phyloP scores from a whole-genome alignment of 2,329 filamentous ascomycete genomes.

The Paecilomyces dactylethromorphus region DNA sequence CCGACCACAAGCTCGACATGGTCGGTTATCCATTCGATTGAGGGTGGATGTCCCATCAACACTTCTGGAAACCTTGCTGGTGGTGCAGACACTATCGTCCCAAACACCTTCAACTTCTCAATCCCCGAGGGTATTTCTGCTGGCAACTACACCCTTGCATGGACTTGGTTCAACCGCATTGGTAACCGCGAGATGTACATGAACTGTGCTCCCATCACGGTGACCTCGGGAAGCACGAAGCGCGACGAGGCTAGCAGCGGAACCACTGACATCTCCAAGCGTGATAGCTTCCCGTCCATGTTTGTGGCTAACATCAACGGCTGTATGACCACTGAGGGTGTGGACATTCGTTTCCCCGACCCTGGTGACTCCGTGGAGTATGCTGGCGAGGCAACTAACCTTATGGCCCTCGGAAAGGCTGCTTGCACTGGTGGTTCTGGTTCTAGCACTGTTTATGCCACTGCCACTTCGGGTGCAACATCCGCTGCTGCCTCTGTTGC shows the following conservation, averaged over 20 bases:
- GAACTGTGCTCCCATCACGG: conserved; percentile 76
- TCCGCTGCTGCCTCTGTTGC: conserved; percentile 10
- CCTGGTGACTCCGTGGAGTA: conserved; percentile 55
- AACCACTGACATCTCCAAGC: conserved; percentile 39
- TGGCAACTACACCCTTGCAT: conserved; percentile 76
- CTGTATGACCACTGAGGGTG: conserved; percentile 49
- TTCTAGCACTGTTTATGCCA: conserved; percentile 7
- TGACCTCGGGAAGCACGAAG: conserved; percentile 50
- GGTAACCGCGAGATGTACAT: conserved; percentile 97
- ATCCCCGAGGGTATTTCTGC: conserved; percentile 66
- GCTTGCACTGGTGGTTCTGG: conserved; percentile 20
- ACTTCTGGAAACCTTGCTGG: conserved; percentile 51
- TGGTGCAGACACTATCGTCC: conserved; percentile 37
- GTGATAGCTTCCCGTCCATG: conserved; percentile 63
- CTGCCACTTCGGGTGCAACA: conserved; percentile 11
- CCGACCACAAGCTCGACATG: conserved; percentile 63
- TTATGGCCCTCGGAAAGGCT: conserved; percentile 22
- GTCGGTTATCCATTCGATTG: conserved; percentile 84
- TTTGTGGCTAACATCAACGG: conserved; percentile 65
- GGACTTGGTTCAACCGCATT: conserved; percentile 91
- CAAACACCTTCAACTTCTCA: conserved; percentile 59
- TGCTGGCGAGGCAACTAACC: conserved; percentile 35
- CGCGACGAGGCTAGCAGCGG: conserved; percentile 28
- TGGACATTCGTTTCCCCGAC: conserved; percentile 62
- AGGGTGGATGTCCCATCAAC: conserved; percentile 74